Evolutionary conservation across 495 filamentous ascomycete genomes (phyloP), one percentile per base, ranked within the genome.

Genomic region (Neurospora sp.): DNA sequence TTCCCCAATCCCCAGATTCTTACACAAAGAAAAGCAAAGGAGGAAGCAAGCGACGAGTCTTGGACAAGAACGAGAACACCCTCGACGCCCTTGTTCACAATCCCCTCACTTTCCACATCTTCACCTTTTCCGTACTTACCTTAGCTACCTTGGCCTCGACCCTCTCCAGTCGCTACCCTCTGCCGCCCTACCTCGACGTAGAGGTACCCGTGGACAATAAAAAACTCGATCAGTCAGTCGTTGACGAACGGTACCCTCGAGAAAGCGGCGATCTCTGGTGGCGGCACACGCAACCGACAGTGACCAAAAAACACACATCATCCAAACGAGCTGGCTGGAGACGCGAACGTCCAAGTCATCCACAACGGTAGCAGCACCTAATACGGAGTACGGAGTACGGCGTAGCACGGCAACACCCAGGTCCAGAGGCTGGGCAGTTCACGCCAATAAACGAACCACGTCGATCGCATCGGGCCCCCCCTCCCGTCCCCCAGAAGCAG

Each of bases 401-500:
- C 54, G 54, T 66, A 66, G 27, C 54, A 66, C 27, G 54, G 54
- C 27, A 66, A 66, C 54, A 35, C 27, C 54, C 27, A 66, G 54
- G 35, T 70, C 37, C 69, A 27, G 37, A 41, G 39, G 69, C 14
- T 39, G 39, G 69, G 37, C 44, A 72, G 71, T 54, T 72, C 35
- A 54, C 42, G 70, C 39, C 38, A 71, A n/a, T 31, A 66, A 44
- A 71, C 70, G 70, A 71, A 71, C 27, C 35, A 72, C 42, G 35
- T 40, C 44, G 39, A 39, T 72, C 71, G 42, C 44, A 39, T n/a
- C 71, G 9, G 42, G 9, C 40, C 71, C 35, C 70, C 40, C 71
- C 71, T 35, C 44, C 44, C 71, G 35, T 72, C 35, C 10, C 44
- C 12, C n/a, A 66, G 42, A n/a, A 35, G 10, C 71, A 72, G 71